These are phyloP conservation scores for Coprinellus micaceus DNA, from an alignment of 768 basidiomycete species.

Conservation along the genomic window DNA sequence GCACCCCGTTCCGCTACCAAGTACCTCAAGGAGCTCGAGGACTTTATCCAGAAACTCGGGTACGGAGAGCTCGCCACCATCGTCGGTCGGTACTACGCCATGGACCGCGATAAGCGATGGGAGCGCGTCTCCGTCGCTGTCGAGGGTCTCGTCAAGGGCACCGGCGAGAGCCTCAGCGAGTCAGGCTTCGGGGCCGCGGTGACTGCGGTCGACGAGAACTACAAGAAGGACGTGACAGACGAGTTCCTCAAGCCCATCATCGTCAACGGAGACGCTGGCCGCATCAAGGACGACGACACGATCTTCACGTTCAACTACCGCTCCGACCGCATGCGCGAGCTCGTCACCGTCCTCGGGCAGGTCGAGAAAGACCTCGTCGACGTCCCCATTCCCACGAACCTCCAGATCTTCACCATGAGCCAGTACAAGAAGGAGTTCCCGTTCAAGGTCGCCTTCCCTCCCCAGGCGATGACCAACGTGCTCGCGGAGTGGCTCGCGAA, in stretches of 20 bases:
- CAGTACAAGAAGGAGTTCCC: constrained; percentile 89
- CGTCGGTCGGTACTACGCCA: constrained; percentile 90
- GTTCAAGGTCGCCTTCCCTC: constrained; percentile 90
- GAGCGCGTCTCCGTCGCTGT: constrained; percentile 88
- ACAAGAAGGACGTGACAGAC: constrained; percentile 84
- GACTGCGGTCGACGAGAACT: constrained; percentile 67
- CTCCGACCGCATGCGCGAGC: constrained; percentile 94
- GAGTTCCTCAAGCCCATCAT: constrained; percentile 97
- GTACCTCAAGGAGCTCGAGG: constrained; percentile 73
- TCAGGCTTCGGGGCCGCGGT: constrained; percentile 55
- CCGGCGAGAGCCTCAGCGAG: constrained; percentile 37
- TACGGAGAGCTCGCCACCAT: constrained; percentile 83
- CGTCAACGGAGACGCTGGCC: constrained; percentile 70
- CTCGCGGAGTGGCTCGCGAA: constrained; percentile 88
- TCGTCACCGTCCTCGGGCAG: constrained; percentile 74
- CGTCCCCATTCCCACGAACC: constrained; percentile 5
- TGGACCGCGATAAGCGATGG: constrained; percentile 98
- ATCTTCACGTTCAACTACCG: constrained; percentile 98
- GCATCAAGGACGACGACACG: constrained; percentile 85
- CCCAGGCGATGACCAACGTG: constrained; percentile 89
- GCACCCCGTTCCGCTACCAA: constrained; percentile 79
- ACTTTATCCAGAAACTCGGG: constrained; percentile 73
- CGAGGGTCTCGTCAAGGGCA: constrained; percentile 78
- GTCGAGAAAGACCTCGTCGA: constrained; percentile 75
- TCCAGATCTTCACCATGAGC: constrained; percentile 90